Conservation (phyloP, 768 basidiomycete genomes). For the Psilocybe sp. region DNA sequence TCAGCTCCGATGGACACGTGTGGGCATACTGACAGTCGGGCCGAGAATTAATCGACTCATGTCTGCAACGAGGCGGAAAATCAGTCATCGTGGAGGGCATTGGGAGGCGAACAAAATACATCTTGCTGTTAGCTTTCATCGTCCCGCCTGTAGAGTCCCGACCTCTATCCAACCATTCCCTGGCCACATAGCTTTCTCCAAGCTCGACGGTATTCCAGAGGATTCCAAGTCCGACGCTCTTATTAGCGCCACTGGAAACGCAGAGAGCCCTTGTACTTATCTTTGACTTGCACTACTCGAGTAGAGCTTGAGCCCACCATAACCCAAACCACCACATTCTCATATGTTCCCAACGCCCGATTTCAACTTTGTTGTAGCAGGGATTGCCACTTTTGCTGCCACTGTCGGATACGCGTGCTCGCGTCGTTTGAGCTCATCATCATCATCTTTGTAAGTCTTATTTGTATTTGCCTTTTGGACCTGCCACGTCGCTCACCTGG, state of each 20-base stretch:
- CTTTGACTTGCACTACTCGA: background rate
- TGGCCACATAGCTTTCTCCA: background rate
- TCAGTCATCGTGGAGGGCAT: conserved; percentile 5
- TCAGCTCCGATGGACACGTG: no score
- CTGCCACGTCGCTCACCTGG: no score
- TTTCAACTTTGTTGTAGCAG: conserved; percentile 52
- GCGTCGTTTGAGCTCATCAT: conserved; percentile 34
- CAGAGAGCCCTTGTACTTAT: background rate
- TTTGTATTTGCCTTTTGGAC: background rate
- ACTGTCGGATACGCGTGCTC: conserved; percentile 57
- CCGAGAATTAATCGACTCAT: conserved; percentile 16
- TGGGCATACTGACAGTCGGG: conserved; percentile 7
- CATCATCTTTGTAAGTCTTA: conserved; percentile 13
- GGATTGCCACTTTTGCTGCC: conserved; percentile 59
- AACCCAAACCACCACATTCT: background rate
- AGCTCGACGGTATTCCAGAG: no score
- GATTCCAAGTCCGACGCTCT: background rate
- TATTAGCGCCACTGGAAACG: background rate
- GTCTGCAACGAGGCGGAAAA: conserved; percentile 19
- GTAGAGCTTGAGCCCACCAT: background rate
- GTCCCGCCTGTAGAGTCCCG: conserved; percentile 1
- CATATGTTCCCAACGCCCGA: conserved; percentile 50
- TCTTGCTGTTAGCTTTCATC: conserved; percentile 9
- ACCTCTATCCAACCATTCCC: conserved; percentile 2
- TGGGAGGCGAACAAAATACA: conserved; percentile 13